These are phyloP conservation scores for Zoysia matrella DNA, from an alignment of 202 grass and related monocot species.

Conservation along the genomic window DNA sequence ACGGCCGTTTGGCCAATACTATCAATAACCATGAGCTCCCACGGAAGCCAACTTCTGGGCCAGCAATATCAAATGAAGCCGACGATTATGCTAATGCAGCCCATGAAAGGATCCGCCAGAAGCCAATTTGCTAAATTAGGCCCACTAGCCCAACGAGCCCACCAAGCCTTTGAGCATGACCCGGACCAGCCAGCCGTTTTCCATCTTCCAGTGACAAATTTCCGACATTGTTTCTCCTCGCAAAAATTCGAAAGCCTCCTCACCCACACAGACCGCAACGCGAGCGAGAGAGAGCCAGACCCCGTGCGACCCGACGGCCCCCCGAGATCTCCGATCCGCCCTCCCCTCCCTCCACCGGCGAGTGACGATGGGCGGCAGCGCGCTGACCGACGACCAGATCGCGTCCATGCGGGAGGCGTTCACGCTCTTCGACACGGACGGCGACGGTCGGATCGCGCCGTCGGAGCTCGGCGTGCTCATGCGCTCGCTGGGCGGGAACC, in stretches of 20 bases:
- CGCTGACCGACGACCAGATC: slow-evolving; percentile 85
- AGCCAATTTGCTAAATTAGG: too few relatives aligned
- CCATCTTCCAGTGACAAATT: too few relatives aligned
- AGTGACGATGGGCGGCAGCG: slow-evolving; percentile 67
- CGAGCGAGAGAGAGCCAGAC: background rate
- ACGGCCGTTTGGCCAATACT: too few relatives aligned
- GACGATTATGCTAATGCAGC: too few relatives aligned
- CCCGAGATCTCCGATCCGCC: slow-evolving; percentile 41
- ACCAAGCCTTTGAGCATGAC: too few relatives aligned
- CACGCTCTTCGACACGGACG: slow-evolving; percentile 95
- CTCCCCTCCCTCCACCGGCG: background rate
- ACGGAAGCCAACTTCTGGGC: too few relatives aligned
- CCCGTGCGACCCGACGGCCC: background rate
- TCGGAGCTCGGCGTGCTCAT: slow-evolving; percentile 95
- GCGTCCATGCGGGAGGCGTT: slow-evolving; percentile 94
- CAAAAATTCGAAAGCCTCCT: background rate
- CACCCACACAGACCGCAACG: background rate
- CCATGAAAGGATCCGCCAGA: too few relatives aligned
- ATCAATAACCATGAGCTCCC: too few relatives aligned
- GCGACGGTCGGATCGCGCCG: slow-evolving; percentile 83
- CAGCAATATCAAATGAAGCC: too few relatives aligned
- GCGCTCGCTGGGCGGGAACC: slow-evolving; percentile 92
- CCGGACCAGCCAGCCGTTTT: too few relatives aligned
- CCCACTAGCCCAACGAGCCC: too few relatives aligned
- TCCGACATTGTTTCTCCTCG: too few relatives aligned